These are phyloP conservation scores for Caryopteris hybrid DNA, from an alignment of 305 asterid species.

Conservation along the genomic window DNA sequence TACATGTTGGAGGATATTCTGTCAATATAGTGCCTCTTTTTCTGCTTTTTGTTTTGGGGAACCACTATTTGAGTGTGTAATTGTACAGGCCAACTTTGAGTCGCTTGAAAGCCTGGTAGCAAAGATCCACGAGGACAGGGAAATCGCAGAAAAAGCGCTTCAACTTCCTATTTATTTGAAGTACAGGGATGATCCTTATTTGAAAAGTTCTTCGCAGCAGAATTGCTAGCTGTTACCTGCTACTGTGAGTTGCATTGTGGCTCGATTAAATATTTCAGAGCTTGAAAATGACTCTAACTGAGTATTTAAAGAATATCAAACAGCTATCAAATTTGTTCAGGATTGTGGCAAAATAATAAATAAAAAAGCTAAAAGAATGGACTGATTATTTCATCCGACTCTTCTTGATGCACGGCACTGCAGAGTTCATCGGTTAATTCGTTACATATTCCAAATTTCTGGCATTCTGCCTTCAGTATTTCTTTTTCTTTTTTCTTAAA, in stretches of 20 bases:
- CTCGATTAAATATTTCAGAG: background rate
- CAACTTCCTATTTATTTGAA: constrained; percentile 55
- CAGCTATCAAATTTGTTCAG: too few relatives aligned
- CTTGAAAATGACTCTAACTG: background rate
- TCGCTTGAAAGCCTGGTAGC: constrained; percentile 73
- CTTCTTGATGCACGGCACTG: too few relatives aligned
- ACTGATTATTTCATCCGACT: too few relatives aligned
- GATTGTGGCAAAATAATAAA: too few relatives aligned
- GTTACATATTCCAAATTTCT: too few relatives aligned
- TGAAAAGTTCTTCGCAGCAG: constrained; percentile 9
- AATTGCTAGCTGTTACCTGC: background rate
- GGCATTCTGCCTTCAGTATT: too few relatives aligned
- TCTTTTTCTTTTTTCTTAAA: too few relatives aligned
- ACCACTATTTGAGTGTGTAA: background rate
- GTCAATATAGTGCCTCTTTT: background rate
- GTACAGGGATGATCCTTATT: constrained; percentile 37
- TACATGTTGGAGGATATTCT: constrained; percentile 21
- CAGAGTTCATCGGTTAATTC: too few relatives aligned
- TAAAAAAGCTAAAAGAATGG: too few relatives aligned
- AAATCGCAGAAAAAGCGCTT: constrained; percentile 70
- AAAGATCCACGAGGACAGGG: constrained; percentile 68
- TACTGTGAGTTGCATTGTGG: background rate
- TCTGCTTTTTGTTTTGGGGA: background rate
- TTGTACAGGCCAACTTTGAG: constrained; percentile 59
- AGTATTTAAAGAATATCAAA: too few relatives aligned